phyloP scores from a whole-genome alignment of 2,329 filamentous ascomycete species.

The Metarhizium humberi region DNA sequence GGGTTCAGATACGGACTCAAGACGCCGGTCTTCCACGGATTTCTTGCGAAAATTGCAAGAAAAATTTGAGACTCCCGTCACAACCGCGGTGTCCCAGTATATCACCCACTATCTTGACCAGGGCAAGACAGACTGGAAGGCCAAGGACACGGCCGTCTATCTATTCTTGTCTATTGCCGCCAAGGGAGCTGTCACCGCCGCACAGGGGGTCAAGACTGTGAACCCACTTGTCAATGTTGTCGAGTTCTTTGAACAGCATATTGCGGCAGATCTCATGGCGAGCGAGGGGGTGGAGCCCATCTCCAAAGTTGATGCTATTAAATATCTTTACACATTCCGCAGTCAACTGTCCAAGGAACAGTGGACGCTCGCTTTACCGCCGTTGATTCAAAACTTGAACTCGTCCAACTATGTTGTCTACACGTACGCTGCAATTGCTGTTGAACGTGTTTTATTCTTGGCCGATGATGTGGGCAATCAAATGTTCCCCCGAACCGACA shows the following conservation, averaged over 20 bases:
- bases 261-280: conserved; percentile 79
- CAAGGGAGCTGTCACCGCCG: conserved; percentile 78
- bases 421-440: conserved; percentile 91
- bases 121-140: conserved; percentile 80
- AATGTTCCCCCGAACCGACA: conserved; percentile 70
- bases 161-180: conserved; percentile 90
- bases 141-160: conserved; percentile 97
- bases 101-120: conserved; percentile 80
- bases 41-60: conserved; percentile 85
- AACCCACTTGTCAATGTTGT: conserved; percentile 84
- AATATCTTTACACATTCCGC: conserved; percentile 94
- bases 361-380: conserved; percentile 82
- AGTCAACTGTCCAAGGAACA: conserved; percentile 87
- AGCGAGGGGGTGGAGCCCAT: conserved; percentile 65
- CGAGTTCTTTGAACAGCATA: conserved; percentile 88
- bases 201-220: conserved; percentile 82
- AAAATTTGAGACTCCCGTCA: conserved; percentile 79
- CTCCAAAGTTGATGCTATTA: conserved; percentile 94
- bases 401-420: conserved; percentile 94
- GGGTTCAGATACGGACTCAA: conserved; percentile 90
- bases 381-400: conserved; percentile 83
- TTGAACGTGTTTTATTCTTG: conserved; percentile 86
- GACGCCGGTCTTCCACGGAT: conserved; percentile 85
- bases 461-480: conserved; percentile 65
- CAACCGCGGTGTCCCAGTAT: conserved; percentile 77